phyloP scores from a whole-genome alignment of 1,139 yeast species.

The Blastobotrys buckinghamii region DNA sequence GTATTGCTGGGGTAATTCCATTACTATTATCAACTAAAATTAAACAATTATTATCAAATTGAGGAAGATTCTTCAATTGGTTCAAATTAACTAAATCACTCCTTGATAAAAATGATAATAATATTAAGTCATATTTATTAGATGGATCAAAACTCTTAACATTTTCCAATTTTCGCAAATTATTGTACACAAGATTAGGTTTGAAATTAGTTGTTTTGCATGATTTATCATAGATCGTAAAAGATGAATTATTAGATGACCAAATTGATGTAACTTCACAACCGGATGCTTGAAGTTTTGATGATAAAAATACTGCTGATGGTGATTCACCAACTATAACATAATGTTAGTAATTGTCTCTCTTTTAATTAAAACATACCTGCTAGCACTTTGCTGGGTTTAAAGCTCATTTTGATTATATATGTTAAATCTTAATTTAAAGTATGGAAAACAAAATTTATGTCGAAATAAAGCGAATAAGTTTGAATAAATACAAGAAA shows the following conservation, averaged over 20 bases:
- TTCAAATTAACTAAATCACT: neutral
- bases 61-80: slow-evolving; percentile 9
- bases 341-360: neutral
- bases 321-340: slow-evolving; percentile 25
- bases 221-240: slow-evolving; percentile 15
- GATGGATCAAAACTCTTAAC: neutral
- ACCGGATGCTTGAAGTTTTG: slow-evolving; percentile 23
- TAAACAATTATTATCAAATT: slow-evolving; percentile 26
- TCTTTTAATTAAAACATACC: slow-evolving; percentile 2
- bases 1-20: slow-evolving; percentile 24
- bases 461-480: neutral
- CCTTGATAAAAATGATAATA: slow-evolving; percentile 28
- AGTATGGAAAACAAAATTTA: neutral
- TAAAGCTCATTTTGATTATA: slow-evolving; percentile 1
- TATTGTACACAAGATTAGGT: neutral
- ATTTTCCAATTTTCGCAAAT: neutral
- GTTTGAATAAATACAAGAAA: neutral
- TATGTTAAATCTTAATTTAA: too few relatives aligned
- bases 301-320: slow-evolving; percentile 22
- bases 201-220: neutral
- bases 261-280: slow-evolving; percentile 23
- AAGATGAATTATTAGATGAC: slow-evolving; percentile 11
- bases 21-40: slow-evolving; percentile 30
- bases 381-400: slow-evolving; percentile 3
- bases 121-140: slow-evolving; percentile 20